Evolutionary conservation across 148 eudicot genomes (phyloP), one percentile per base, ranked within the genome.

Genomic region (Agrostemma githago): DNA sequence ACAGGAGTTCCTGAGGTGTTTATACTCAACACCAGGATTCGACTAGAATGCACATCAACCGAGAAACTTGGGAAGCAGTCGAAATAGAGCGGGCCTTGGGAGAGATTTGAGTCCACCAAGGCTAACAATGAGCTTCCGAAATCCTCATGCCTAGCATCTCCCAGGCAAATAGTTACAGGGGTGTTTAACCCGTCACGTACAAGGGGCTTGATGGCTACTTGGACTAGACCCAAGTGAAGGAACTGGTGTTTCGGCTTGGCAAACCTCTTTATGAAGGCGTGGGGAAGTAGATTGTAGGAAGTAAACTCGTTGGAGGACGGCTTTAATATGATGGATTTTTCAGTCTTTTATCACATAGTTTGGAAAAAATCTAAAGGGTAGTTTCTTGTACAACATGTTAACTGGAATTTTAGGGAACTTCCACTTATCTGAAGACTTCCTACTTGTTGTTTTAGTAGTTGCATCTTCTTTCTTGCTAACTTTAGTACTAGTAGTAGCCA

Each of bases 221-320:
- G 81, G 12, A 73, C 68, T 59, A 73, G 39, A 26, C 77, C 81
- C 62, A 73, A 66, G 73, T 72, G 78, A 6, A 79, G 10, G 43
- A 68, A 79, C 57, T 51, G 15, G 39, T 74, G 70, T 11, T 46
- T 56, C 19, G 68, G 51, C 64, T 74, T 74, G 8, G 16, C n/a
- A 6, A 61, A 62, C 0, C 70, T 9, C 0, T 58, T 0, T 4
- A 37, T 34, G 59, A n/a, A 43, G 4, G 2, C 3, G 2, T 0
- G 3, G 3, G 17, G 34, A 10, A 78, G 44, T 19, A 78, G 19
- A 16, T 21, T 5, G 6, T 2, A 4, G 6, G 48, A 19, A 17
- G 6, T 4, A 10, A 19, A 46, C 41, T 53, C 17, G 62, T 19
- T 11, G 0, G 8, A 3, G 8, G 72, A 46, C n/a, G n/a, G n/a